Evolutionary conservation across 1,284 basidiomycete genomes (phyloP), one percentile per base, ranked within the genome.

Genomic region (Sparassis latifolia): DNA sequence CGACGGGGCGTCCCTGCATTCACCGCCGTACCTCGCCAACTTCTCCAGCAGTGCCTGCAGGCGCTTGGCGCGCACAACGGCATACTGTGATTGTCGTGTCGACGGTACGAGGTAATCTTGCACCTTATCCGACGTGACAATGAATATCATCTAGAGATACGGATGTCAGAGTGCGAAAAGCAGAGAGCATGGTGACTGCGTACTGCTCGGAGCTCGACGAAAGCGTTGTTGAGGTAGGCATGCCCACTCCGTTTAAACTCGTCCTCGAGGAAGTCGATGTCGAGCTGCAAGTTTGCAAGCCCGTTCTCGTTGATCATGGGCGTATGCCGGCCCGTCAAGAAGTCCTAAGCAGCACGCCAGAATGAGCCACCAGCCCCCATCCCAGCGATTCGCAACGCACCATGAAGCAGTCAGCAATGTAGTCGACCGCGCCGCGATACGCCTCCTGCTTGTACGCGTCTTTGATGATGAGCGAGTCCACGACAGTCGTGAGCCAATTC

Each of bases 401-500:
- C 82, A 95, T 88, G 35, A 99, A 73, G 57, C 86, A 89, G 49
- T 86, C 80, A 0, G 92, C 87, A 50, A 98, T 91, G 63, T 96
- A 91, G 33, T 77, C 73, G 39, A 96, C 77, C 10, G 96, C 94
- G 38, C 84, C 87, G 57, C 80, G 79, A 67, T 97, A 99, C 10
- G 92, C 89, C 54, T 89, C 84, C 45, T 90, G 86, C 69, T 96
- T 96, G 68, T 93, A 88, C 4, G 73, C 70, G 51, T 92, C 85
- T 54, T 91, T 84, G 62, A 97, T 86, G 46, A 89, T 77, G 20
- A 98, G 85, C 32, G 90, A 90, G 66, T 98, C 96, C 57, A 99
- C 93, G 57, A 97, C 92, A 1, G 95, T 97, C 39, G 89, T 92
- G 42, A 99, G 76, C 90, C 96, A 99, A 61, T 94, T 94, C 63